Evolutionary conservation across 371 early-diverging fungal species (phyloP), one percentile per base, ranked within the genome.

Genomic region (Haplosporangium sp.): DNA sequence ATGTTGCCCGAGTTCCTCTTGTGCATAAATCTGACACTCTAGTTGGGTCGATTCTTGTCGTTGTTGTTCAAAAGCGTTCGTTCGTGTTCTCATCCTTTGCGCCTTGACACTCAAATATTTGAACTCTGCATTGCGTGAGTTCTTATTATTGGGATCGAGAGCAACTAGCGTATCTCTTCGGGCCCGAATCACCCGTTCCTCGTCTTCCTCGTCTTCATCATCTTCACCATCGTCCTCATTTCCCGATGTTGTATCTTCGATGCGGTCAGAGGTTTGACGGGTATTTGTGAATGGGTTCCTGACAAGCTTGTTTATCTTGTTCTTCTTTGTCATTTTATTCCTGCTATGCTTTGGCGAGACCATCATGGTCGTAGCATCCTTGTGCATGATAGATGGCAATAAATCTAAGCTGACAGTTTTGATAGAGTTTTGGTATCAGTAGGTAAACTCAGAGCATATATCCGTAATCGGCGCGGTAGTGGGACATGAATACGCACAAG

Each of bases 81-180:
- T 54, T 18, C 12, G 37, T 52, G 58, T 7, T 36, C n/a, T 36
- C 10, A 14, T 47, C n/a, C 6, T 21, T 47, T 18, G 45, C 14
- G 45, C 10, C 23, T 48, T 43, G 6, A n/a, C 50, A 21, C 53
- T 67, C 10, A 68, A 21, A 8, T 55, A 41, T 51, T 66, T 75
- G 63, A 75, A 69, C 23, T 75, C 63, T 47, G 65, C 75, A 6
- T 59, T 61, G 29, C 43, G 41, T 12, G 69, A 57, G 36, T 45
- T 47, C 14, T 46, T 41, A 29, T 66, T 75, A 8, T 61, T 59
- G 9, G 75, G 75, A 23, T 69, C 75, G 0, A 75, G 63, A 16
- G 66, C 66, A 11, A 57, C 67, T 21, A 75, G 46, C 2, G 75
- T 42, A 3, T 69, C 69, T 16, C 70, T 36, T 21, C 75, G 61